Evolutionary conservation across 495 filamentous ascomycete genomes (phyloP).

Genomic region (Achaetomiella virescens): DNA sequence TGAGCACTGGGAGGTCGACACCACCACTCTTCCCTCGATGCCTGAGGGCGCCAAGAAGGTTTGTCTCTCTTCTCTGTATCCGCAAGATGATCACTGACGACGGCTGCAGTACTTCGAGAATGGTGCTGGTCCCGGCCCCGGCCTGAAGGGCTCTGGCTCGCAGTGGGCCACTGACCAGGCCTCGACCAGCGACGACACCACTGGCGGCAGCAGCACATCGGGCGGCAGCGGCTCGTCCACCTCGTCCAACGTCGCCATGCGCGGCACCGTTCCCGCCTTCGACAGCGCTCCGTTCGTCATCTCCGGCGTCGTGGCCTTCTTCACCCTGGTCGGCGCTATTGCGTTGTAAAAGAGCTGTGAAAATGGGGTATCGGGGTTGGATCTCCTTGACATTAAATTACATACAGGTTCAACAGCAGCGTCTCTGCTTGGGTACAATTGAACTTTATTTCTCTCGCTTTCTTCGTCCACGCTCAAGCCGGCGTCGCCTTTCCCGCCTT

Average conservation of each 20-base stretch:
- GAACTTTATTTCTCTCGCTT: too few species aligned
- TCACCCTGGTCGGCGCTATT: conserved; percentile 61
- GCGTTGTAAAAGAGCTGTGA: conserved; percentile 46
- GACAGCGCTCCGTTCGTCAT: conserved; percentile 50
- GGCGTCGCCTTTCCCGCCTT: too few species aligned
- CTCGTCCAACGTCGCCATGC: conserved; percentile 29
- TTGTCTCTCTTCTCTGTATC: neutral
- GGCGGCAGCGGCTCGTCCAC: conserved; percentile 37
- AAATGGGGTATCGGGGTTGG: too few species aligned
- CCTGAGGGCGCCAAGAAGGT: conserved; percentile 55
- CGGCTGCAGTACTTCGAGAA: conserved; percentile 55
- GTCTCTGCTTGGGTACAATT: too few species aligned
- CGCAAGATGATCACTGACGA: too few species aligned
- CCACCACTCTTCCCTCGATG: conserved; percentile 63
- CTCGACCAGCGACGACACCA: conserved; percentile 33
- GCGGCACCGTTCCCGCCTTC: conserved; percentile 39
- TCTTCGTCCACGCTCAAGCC: too few species aligned
- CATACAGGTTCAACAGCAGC: too few species aligned
- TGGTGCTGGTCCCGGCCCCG: conserved; percentile 68
- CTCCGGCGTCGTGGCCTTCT: conserved; percentile 49
- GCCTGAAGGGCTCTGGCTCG: conserved; percentile 66
- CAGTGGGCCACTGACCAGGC: conserved; percentile 54
- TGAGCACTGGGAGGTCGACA: conserved; percentile 65
- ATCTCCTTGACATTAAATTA: too few species aligned
- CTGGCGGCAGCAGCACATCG: conserved; percentile 54